A percentile compares a stretch with the other conserved stretches of the same genome.
phyloP scores from a whole-genome alignment of 148 eudicot species.

The Diospyros kaki region DNA sequence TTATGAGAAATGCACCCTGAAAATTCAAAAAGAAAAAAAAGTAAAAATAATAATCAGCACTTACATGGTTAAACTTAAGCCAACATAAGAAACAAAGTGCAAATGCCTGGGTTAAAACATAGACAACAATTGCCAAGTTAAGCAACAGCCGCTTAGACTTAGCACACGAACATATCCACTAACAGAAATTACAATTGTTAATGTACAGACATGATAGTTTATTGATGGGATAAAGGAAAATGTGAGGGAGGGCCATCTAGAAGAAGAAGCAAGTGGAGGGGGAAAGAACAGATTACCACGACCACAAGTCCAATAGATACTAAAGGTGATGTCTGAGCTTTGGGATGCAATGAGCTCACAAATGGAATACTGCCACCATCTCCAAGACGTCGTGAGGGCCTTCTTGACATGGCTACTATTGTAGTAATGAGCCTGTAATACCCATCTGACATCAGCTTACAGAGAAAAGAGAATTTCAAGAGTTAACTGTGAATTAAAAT shows the following conservation, averaged over 20 bases:
- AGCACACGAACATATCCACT: background rate
- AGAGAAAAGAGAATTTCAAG: background rate
- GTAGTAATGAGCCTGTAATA: constrained; percentile 13
- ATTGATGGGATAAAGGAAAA: background rate
- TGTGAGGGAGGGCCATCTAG: constrained; percentile 20
- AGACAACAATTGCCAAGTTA: background rate
- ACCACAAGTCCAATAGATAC: constrained; percentile 54
- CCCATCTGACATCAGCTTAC: background rate
- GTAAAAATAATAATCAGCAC: background rate
- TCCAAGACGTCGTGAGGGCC: constrained; percentile 71
- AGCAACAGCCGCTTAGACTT: background rate
- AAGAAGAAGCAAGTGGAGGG: constrained; percentile 15
- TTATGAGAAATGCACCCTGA: constrained; percentile 77
- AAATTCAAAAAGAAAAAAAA: constrained; percentile 13
- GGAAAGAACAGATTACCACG: constrained; percentile 30
- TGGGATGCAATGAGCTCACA: constrained; percentile 62
- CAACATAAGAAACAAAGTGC: background rate
- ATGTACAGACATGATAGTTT: background rate
- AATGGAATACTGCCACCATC: constrained; percentile 74
- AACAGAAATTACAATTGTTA: background rate
- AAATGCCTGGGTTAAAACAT: background rate
- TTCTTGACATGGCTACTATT: constrained; percentile 66
- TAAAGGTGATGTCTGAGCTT: constrained; percentile 78
- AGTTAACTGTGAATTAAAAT: no score
- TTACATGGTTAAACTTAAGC: background rate